phyloP scores from a whole-genome alignment of 768 basidiomycete species.

The Trametes cubensis region DNA sequence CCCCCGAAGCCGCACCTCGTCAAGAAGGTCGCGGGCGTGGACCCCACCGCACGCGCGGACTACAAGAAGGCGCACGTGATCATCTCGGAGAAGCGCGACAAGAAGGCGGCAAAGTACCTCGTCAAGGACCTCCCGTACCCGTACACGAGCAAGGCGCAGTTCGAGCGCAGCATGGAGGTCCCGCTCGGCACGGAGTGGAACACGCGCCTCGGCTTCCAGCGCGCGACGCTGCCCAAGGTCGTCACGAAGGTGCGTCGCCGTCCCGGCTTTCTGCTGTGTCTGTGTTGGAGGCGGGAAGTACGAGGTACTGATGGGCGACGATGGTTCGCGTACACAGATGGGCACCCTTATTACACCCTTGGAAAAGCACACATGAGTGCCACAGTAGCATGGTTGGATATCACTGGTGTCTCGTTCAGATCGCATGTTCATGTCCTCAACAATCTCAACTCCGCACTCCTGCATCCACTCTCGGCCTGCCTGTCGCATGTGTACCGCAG shows the following conservation, averaged over 20 bases:
- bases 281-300: background rate
- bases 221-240: constrained; percentile 81
- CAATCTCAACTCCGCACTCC: too few relatives aligned
- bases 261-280: background rate
- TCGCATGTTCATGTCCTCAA: background rate
- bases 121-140: constrained; percentile 93
- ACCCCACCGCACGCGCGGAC: constrained; percentile 79
- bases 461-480: background rate
- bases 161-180: constrained; percentile 77
- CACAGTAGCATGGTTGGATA: constrained; percentile 22
- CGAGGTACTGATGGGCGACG: background rate
- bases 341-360: constrained; percentile 72
- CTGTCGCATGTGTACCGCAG: background rate
- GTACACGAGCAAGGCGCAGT: constrained; percentile 92
- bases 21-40: constrained; percentile 82
- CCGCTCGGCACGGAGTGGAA: constrained; percentile 95
- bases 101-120: constrained; percentile 87
- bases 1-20: constrained; percentile 71
- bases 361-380: constrained; percentile 46
- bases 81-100: constrained; percentile 94
- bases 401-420: background rate
- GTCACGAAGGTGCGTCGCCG: constrained; percentile 71
- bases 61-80: constrained; percentile 86
- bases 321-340: constrained; percentile 46
- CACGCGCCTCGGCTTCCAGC: constrained; percentile 81